Conservation (phyloP, 495 filamentous ascomycete genomes). For the Podospora tetraspora region DNA sequence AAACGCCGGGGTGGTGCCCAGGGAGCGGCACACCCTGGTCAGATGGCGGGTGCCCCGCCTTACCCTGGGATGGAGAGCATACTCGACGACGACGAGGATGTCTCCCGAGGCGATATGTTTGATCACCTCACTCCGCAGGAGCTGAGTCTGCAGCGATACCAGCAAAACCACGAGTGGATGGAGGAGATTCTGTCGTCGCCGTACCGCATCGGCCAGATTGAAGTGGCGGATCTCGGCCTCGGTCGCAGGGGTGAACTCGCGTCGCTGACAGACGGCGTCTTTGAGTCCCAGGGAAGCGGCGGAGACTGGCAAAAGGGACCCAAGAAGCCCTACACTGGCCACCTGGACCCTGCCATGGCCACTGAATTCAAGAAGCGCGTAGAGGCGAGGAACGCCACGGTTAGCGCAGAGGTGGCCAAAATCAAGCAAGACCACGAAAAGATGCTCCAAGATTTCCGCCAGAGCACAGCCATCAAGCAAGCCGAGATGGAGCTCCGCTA, state of each 20-base stretch:
- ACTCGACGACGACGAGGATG: conserved; percentile 85
- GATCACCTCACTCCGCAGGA: conserved; percentile 84
- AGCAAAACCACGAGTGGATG: conserved; percentile 98
- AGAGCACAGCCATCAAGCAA: conserved; percentile 55
- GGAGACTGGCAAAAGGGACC: conserved; percentile 50
- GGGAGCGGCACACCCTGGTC: conserved; percentile 25
- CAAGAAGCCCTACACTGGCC: conserved; percentile 51
- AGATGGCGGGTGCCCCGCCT: conserved; percentile 24
- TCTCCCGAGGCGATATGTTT: conserved; percentile 75
- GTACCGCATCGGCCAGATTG: conserved; percentile 73
- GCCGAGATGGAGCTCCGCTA: conserved; percentile 60
- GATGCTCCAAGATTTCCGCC: conserved; percentile 66
- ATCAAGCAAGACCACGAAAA: conserved; percentile 73
- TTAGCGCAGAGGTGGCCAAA: conserved; percentile 71
- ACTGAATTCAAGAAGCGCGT: conserved; percentile 75
- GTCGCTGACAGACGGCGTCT: conserved; percentile 71
- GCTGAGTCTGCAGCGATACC: conserved; percentile 75
- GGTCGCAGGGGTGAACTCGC: conserved; percentile 83
- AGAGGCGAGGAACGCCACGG: conserved; percentile 55
- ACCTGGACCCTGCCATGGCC: conserved; percentile 60
- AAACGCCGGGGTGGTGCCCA: conserved; percentile 36
- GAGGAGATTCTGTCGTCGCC: conserved; percentile 91
- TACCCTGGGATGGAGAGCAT: conserved; percentile 43
- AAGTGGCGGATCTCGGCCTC: conserved; percentile 79
- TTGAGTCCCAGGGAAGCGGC: conserved; percentile 54